These are phyloP conservation scores for Nematodospora anomalae DNA, from an alignment of 1,139 yeast species.

Conservation along the genomic window DNA sequence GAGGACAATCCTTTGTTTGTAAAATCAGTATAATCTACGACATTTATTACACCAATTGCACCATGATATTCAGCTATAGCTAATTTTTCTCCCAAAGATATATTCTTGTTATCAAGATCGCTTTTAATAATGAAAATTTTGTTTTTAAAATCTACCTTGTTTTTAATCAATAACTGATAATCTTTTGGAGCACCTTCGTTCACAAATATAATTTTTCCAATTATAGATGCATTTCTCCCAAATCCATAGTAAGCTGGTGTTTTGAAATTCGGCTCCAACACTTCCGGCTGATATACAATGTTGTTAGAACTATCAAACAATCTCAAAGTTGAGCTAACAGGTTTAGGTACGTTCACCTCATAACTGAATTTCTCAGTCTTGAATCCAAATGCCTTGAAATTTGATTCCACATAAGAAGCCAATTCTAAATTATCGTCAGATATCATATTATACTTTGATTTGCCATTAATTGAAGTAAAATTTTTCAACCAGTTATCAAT, in stretches of 20 bases:
- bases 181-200: constrained; percentile 35
- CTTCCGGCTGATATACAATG: constrained; percentile 26
- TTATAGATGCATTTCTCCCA: constrained; percentile 30
- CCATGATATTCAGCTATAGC: constrained; percentile 30
- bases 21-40: constrained; percentile 14
- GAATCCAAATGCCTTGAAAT: constrained; percentile 32
- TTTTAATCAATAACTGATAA: constrained; percentile 22
- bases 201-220: constrained; percentile 29
- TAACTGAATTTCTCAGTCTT: constrained; percentile 21
- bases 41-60: constrained; percentile 29
- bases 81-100: constrained; percentile 28
- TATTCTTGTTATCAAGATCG: constrained; percentile 7
- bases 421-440: constrained; percentile 30
- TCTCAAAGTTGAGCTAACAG: constrained; percentile 25
- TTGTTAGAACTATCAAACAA: constrained; percentile 25
- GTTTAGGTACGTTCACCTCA: constrained; percentile 23
- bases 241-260: constrained; percentile 42
- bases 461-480: constrained; percentile 20
- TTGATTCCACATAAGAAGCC: constrained; percentile 24
- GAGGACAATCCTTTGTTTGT: constrained; percentile 6
- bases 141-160: constrained; percentile 22
- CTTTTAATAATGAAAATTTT: constrained; percentile 35
- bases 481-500: constrained; percentile 28
- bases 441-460: constrained; percentile 23
- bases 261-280: constrained; percentile 26